Evolutionary conservation across 108 stramenopile genomes (phyloP).

Genomic region (Fragilaria radians): DNA sequence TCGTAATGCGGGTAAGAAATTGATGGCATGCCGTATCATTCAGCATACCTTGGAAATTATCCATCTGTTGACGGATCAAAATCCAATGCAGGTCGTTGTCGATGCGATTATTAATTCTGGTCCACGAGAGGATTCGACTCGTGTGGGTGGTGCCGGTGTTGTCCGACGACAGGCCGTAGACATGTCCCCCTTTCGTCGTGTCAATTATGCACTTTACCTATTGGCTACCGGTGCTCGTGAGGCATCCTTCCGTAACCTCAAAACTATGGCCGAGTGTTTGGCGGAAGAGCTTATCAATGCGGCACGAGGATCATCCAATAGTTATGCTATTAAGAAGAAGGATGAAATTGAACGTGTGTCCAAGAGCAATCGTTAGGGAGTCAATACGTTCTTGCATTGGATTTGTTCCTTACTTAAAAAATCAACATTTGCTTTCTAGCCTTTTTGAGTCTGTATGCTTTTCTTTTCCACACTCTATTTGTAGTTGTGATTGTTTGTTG

Average conservation of each 20-base stretch:
- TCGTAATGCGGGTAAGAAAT: conserved; percentile 99
- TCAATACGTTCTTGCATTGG: too few relatives aligned
- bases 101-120: conserved; percentile 99
- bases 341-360: conserved; percentile 99
- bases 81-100: conserved; percentile 99
- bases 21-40: conserved; percentile 97
- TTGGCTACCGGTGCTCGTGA: conserved; percentile 97
- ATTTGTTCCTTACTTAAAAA: too few relatives aligned
- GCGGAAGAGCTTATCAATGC: conserved; percentile 99
- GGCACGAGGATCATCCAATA: conserved; percentile 98
- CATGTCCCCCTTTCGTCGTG: conserved; percentile 99
- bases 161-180: conserved; percentile 99
- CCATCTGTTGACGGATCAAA: conserved; percentile 99
- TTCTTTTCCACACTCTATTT: too few relatives aligned
- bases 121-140: conserved; percentile 99
- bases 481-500: too few relatives aligned
- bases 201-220: conserved; percentile 99
- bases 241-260: conserved; percentile 99
- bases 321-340: conserved; percentile 99
- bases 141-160: conserved; percentile 99
- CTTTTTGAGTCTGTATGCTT: too few relatives aligned
- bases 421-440: too few relatives aligned
- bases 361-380: conserved; percentile 98
- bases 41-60: conserved; percentile 99
- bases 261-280: conserved; percentile 99